Conservation (phyloP, 2,329 filamentous ascomycete species). For the Aspergillus felis region DNA sequence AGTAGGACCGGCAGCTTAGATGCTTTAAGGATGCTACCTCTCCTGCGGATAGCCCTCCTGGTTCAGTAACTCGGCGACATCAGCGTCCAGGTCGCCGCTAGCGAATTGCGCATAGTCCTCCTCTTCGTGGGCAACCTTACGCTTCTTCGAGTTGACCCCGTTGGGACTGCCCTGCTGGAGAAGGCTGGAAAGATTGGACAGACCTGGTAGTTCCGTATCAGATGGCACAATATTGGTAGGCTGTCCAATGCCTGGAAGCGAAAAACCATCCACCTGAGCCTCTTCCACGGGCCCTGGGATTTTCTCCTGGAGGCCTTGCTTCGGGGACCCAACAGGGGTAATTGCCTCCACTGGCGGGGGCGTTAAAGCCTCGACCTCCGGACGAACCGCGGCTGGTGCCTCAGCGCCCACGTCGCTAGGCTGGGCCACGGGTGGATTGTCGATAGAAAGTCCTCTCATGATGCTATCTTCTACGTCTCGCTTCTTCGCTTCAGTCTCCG, state of each 20-base stretch:
- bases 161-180: constrained; percentile 24
- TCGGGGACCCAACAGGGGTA: constrained; percentile 50
- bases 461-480: constrained; percentile 87
- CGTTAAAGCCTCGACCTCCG: constrained; percentile 80
- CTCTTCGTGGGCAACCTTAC: constrained; percentile 46
- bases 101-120: constrained; percentile 46
- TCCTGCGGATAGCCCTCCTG: constrained; percentile 35
- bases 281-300: constrained; percentile 20
- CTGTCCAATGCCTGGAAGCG: constrained; percentile 19
- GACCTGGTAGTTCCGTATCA: constrained; percentile 12
- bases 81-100: constrained; percentile 56
- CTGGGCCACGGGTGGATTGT: constrained; percentile 49
- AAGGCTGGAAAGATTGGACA: constrained; percentile 17
- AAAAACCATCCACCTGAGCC: constrained; percentile 12
- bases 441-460: constrained; percentile 71
- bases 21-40: background rate
- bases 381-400: constrained; percentile 49
- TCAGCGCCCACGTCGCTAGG: constrained; percentile 28
- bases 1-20: background rate
- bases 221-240: constrained; percentile 15
- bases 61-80: constrained; percentile 57
- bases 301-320: constrained; percentile 32
- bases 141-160: constrained; percentile 41
- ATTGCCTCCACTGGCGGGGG: constrained; percentile 64
- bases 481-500: constrained; percentile 75